Evolutionary conservation across 192 early-diverging fungal species (phyloP), one percentile per base, ranked within the genome.

Genomic region (Chytriomyces confervae): DNA sequence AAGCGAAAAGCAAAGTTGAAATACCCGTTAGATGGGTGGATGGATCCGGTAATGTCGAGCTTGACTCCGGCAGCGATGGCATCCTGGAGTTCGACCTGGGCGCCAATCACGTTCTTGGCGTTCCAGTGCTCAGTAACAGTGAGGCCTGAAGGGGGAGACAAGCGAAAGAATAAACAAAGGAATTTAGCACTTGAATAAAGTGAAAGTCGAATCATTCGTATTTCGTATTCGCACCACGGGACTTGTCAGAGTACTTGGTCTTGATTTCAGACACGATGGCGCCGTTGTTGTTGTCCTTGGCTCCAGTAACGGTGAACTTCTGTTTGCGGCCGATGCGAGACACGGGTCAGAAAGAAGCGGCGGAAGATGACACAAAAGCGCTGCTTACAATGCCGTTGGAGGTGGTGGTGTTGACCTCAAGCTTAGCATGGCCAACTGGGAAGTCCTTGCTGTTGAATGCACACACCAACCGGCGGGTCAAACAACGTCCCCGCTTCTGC

Each of bases 101-200:
- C 94, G 72, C 91, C 93, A 60, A 99, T 85, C 67, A 95, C 87
- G 89, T 98, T 98, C 84, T 85, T 87, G 69, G 96, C 96, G 85
- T 93, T 96, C 98, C 98, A 99, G 66, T 94, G 89, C 87, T 97
- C 95, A 79, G 97, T 98, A 85, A 98, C 92, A 76, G 95, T 93
- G 27, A 98, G 87, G 57, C 88, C 87, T 88, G 69, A 20, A 50
- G 9, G 47, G 24, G 10, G 24, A 73, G 20, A 18, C 50, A 24
- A 61, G 45, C 29, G 45, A n/a, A 7, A 44, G 48, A 57, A n/a
- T 61, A 43, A 9, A 8, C 9, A 27, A 64, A 7, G 66, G 24
- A 2, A 24, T 46, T 7, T 18, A n/a, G 48, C 27, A 80, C 53
- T 10, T n/a, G 36, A 53, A 61, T 2, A 62, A 29, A 50, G 16